A percentile compares a stretch with the other conserved stretches of the same genome.
phyloP scores from a whole-genome alignment of 2,329 filamentous ascomycete genomes.

The Grosmannia huntii region DNA sequence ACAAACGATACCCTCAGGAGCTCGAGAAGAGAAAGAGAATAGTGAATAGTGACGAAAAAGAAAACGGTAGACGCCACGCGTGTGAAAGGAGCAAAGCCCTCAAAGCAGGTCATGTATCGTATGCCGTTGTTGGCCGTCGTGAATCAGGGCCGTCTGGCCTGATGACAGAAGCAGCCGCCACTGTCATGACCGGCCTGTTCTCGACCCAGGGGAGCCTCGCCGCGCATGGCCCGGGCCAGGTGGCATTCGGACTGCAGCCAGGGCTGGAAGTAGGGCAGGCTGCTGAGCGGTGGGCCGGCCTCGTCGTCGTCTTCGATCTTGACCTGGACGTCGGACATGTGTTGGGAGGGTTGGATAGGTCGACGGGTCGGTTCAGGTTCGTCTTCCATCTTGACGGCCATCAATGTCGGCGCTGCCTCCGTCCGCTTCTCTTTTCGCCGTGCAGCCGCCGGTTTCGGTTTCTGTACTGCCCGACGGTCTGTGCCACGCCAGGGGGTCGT shows the following conservation, averaged over 20 bases:
- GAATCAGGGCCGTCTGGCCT: background rate
- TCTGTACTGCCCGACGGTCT: background rate
- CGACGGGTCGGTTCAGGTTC: background rate
- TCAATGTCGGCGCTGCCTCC: no score
- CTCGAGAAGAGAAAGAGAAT: no score
- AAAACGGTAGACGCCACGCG: background rate
- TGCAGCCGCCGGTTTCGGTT: background rate
- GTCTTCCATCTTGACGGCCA: background rate
- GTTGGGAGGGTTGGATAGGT: no score
- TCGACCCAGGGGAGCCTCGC: background rate
- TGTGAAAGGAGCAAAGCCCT: background rate
- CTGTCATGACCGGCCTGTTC: background rate
- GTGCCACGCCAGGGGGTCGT: no score
- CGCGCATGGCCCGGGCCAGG: background rate
- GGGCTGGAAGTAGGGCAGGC: background rate
- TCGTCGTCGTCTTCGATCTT: background rate
- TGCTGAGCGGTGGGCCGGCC: background rate
- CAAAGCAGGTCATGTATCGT: background rate
- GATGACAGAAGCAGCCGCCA: background rate
- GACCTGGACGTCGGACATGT: background rate
- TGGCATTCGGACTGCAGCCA: background rate
- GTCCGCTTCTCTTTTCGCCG: background rate
- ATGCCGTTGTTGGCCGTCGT: background rate
- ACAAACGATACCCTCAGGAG: no score
- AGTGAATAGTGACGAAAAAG: background rate